These are phyloP conservation scores for Lotmaria passim DNA, from an alignment of 208 protist genomes.

Conservation along the genomic window DNA sequence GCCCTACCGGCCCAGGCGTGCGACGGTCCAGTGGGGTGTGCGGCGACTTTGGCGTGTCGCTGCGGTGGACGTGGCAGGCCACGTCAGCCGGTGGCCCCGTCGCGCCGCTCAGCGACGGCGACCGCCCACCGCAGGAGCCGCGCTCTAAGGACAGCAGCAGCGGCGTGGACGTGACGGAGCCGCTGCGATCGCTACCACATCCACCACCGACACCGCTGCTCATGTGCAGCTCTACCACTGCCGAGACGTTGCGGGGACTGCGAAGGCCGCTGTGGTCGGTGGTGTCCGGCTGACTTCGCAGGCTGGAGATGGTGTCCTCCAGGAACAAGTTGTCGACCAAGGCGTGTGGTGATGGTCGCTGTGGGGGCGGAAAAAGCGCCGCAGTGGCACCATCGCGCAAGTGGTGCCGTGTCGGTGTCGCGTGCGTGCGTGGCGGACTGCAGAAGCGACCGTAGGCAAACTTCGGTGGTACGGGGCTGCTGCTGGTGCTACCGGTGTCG, in stretches of 20 bases:
- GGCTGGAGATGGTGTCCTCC: constrained; percentile 10
- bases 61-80: background rate
- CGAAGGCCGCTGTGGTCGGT: background rate
- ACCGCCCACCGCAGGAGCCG: background rate
- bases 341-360: too few species aligned
- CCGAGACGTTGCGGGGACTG: constrained; percentile 20
- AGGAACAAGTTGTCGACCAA: background rate
- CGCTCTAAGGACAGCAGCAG: background rate
- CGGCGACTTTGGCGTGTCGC: constrained; percentile 24
- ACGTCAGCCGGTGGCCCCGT: background rate
- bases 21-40: constrained; percentile 47
- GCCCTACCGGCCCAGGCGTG: constrained; percentile 5
- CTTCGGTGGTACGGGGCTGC: background rate
- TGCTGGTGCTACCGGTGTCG: too few species aligned
- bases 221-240: background rate
- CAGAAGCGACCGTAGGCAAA: background rate
- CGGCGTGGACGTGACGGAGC: constrained; percentile 6
- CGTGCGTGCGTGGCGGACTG: background rate
- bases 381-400: background rate
- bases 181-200: too few species aligned
- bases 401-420: background rate
- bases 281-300: background rate
- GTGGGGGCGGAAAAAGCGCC: too few species aligned
- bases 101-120: constrained; percentile 2
- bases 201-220: background rate